Base-by-base conservation (phyloP, 176 grass and related monocot species). In the Bonia amplexicaulis region DNA sequence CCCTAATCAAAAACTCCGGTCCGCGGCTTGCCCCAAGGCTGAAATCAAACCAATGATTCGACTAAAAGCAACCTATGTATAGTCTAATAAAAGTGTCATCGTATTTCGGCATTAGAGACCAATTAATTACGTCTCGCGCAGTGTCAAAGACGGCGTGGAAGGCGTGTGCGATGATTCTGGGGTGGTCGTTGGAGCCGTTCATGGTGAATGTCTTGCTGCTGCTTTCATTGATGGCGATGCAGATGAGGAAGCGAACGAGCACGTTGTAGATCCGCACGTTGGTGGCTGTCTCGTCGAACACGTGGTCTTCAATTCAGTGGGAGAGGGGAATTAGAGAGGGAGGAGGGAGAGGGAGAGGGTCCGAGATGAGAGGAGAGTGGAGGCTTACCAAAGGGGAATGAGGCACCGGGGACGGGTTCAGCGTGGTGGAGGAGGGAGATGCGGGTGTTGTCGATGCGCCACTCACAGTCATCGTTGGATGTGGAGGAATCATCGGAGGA, bases 181-280 rank as follows among this genome's bases (percentile, higher is more conserved):
- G 93, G 54, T 95, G 85, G 51, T 60, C 81, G 40, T 68, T 69
- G 69, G 29, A 90, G 41, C 91, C 85, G 39, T 95, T 95, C 96
- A 98, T 95, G 66, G 93, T 93, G 87, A 95, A 98, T 11, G 96
- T 95, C 79, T 95, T 98, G 15, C 93, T 87, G 45, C 91, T 31
- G 29, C 89, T 98, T 6, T 91, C 96, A 70, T 95, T 76, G 7
- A 95, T 79, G 55, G 79, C 89, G 22, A 89, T 77, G 29, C 44
- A 62, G 68, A 98, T 93, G 76, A 95, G 77, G 52, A 81, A 91
- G 52, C 66, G 87, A 26, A 98, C 87, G 15, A 95, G 66, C 75
- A 87, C 65, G 41, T 60, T 77, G 73, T 95, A 98, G 29, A 95
- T 84, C 22, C 47, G 70, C 15, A 47, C 76, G 76, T 95, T 93